phyloP scores from a whole-genome alignment of 768 basidiomycete species.

The Paxillus involutus region DNA sequence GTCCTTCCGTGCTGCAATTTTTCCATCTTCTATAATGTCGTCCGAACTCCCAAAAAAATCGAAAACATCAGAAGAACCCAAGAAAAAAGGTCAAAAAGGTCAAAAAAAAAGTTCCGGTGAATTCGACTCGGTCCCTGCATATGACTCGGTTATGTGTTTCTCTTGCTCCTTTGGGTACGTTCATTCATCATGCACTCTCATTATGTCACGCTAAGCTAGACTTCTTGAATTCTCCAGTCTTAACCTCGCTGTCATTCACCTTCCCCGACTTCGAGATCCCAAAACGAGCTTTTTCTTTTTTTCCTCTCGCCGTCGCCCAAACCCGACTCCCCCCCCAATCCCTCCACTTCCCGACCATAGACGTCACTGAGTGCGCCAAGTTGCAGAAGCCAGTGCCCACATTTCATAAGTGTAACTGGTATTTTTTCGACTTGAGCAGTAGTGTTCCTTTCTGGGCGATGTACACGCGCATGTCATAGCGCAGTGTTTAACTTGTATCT shows the following conservation, averaged over 20 bases:
- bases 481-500: too few species aligned
- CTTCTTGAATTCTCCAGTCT: background rate
- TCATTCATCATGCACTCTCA: background rate
- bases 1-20: background rate
- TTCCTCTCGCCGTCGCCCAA: too few species aligned
- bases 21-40: background rate
- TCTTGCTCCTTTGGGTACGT: background rate
- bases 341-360: too few species aligned
- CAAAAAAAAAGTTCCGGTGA: background rate
- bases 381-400: too few species aligned
- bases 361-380: too few species aligned
- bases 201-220: background rate
- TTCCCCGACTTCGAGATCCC: constrained; percentile 1
- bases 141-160: background rate
- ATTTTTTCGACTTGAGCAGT: too few species aligned
- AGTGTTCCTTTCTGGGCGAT: too few species aligned
- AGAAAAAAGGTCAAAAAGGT: background rate
- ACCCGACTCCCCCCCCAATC: too few species aligned
- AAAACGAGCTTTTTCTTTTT: too few species aligned
- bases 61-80: constrained; percentile 2
- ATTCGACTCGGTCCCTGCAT: background rate
- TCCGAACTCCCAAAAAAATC: background rate
- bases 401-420: too few species aligned
- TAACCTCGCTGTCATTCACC: constrained; percentile 1
- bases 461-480: too few species aligned